Evolutionary conservation across 1,284 basidiomycete species (phyloP), one percentile per base, ranked within the genome.

Genomic region (Quambalaria eucalypti): DNA sequence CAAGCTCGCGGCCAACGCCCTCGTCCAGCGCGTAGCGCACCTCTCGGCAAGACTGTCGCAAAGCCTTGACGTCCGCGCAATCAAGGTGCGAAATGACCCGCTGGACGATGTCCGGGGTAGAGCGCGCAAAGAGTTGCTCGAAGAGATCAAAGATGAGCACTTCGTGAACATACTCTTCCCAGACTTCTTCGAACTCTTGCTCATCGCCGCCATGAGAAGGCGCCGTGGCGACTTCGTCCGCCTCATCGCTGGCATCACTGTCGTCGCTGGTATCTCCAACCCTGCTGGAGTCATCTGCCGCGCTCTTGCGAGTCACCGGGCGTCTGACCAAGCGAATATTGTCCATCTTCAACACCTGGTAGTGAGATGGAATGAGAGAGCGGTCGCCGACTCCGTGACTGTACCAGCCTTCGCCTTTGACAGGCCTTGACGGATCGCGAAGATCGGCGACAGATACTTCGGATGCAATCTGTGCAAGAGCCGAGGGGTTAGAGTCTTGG

Each of bases 51-150:
- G 65, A 69, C 47, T 74, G 66, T 26, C 64, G 65, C 14, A 75
- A 55, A 14, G 57, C 59, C 30, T 69, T 71, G 52, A 75, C 54
- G 21, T 75, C 71, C 19, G 57, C 54, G n/a, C 66, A 61, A 54
- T 72, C 69, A 48, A 75, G 61, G 39, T 56, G 48, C 33, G 49
- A 52, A 30, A 73, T 53, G 25, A 74, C 55, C 0, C 63, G 57
- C 1, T 55, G 54, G 29, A 68, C 59, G 16, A 71, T 64, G 31
- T 66, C 62, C 0, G 65, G 59, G 9, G 68, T 66, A 12, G 69
- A 66, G 7, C 59, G 57, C 0, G 66, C 63, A 58, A 60, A 70
- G 42, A 69, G 57, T 31, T 62, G 62, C 55, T 66, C 69, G 48
- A 57, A 59, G n/a, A 69, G 61, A 42, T 67, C 67, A 53, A 50